phyloP scores from a whole-genome alignment of 1,139 yeast species.

The Scheffersomyces parashehatae region DNA sequence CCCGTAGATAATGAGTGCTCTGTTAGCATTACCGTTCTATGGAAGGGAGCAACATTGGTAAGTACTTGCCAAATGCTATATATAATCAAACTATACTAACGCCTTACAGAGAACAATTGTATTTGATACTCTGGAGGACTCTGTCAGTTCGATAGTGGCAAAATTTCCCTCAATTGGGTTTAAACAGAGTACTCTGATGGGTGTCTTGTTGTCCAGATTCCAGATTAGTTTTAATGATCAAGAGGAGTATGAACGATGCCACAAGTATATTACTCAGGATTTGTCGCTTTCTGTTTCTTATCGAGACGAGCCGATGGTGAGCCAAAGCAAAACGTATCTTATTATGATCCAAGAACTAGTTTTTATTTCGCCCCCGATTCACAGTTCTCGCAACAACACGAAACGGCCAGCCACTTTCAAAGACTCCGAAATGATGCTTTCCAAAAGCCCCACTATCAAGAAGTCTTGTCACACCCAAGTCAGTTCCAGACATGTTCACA shows the following conservation, averaged over 20 bases:
- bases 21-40: constrained; percentile 13
- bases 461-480: no score
- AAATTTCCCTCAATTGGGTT: constrained; percentile 27
- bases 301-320: background rate
- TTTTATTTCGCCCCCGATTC: background rate
- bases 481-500: no score
- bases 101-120: background rate
- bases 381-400: background rate
- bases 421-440: background rate
- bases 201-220: constrained; percentile 16
- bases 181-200: constrained; percentile 20
- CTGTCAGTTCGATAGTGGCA: constrained; percentile 16
- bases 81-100: constrained; percentile 5
- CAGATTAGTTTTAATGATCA: constrained; percentile 10
- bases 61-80: constrained; percentile 5
- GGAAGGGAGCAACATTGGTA: constrained; percentile 26
- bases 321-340: background rate
- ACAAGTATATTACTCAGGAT: constrained; percentile 6
- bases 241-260: constrained; percentile 8
- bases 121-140: background rate
- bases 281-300: constrained; percentile 3
- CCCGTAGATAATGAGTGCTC: constrained; percentile 4
- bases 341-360: background rate
- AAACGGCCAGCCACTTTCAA: background rate
- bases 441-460: no score